A percentile compares a stretch with the other conserved stretches of the same genome.
phyloP scores from a whole-genome alignment of 176 grass and related monocot species.

The Zoysia pacifica region DNA sequence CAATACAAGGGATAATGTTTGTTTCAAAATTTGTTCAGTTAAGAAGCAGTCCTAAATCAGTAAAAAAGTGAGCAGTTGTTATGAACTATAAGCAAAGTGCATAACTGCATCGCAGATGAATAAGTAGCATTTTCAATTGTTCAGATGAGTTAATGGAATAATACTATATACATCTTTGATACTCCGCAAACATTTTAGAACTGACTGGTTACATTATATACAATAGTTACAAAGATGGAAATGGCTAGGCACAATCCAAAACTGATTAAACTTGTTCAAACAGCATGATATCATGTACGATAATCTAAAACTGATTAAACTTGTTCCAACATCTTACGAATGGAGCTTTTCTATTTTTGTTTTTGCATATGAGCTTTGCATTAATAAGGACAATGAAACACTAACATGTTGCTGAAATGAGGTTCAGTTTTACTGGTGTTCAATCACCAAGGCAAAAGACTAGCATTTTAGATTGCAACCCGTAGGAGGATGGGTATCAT shows the following conservation, averaged over 20 bases:
- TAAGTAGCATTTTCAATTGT: background rate
- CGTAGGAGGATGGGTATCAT: background rate
- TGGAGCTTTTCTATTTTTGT: background rate
- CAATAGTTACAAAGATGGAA: background rate
- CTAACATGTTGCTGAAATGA: constrained; percentile 18
- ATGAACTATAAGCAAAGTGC: background rate
- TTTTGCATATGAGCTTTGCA: background rate
- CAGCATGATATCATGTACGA: background rate
- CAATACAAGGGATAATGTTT: background rate
- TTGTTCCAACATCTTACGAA: background rate
- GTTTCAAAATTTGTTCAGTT: background rate
- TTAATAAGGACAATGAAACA: constrained; percentile 8
- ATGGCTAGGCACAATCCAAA: constrained; percentile 1
- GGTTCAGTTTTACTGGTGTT: background rate
- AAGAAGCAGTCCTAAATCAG: constrained; percentile 11
- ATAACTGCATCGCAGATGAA: background rate
- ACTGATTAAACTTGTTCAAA: constrained; percentile 7
- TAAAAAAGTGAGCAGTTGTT: background rate
- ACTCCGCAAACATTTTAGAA: background rate
- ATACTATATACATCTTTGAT: background rate
- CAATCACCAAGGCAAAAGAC: constrained; percentile 7
- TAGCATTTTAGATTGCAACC: background rate
- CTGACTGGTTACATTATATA: background rate
- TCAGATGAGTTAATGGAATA: background rate
- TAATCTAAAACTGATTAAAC: background rate